Evolutionary conservation across 2,329 filamentous ascomycete genomes (phyloP).

Genomic region (Sodiomyces alkalinus): DNA sequence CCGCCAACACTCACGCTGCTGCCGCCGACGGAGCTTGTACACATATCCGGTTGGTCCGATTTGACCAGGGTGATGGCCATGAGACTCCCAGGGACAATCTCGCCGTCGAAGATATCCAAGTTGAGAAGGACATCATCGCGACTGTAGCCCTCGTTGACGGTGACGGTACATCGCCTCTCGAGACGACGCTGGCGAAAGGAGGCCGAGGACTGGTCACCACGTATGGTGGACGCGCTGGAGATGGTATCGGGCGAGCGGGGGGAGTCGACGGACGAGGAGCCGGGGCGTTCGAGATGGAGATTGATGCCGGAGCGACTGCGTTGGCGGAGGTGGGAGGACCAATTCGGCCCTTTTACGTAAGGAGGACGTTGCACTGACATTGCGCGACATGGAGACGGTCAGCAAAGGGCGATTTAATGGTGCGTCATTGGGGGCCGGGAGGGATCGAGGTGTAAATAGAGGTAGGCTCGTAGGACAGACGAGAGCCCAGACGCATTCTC

Average conservation of each 20-base stretch:
- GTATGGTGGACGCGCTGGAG: conserved; percentile 34
- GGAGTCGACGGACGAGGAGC: conserved; percentile 18
- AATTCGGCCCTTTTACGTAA: conserved; percentile 31
- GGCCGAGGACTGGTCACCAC: conserved; percentile 15
- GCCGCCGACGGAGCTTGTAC: conserved; percentile 16
- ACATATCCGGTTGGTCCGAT: conserved; percentile 26
- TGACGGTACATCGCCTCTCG: conserved; percentile 36
- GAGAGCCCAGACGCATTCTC: no score
- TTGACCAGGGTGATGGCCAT: conserved; percentile 56
- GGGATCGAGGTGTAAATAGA: no score
- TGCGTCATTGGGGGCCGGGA: no score
- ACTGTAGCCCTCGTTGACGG: conserved; percentile 58
- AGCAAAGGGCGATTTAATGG: no score
- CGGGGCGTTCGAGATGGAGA: conserved; percentile 27
- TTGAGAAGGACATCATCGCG: conserved; percentile 71
- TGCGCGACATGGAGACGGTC: conserved; percentile 21
- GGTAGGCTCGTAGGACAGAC: no score
- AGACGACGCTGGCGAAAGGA: conserved; percentile 14
- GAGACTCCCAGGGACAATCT: conserved; percentile 50
- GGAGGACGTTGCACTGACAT: conserved; percentile 22
- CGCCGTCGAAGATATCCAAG: conserved; percentile 49
- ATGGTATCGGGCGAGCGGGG: conserved; percentile 31
- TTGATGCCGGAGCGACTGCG: conserved; percentile 31
- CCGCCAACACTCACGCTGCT: conserved; percentile 5
- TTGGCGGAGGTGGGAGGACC: conserved; percentile 37